These are phyloP conservation scores for Phyllostachys edulis DNA, from an alignment of 176 grass and related monocot genomes.

Conservation along the genomic window DNA sequence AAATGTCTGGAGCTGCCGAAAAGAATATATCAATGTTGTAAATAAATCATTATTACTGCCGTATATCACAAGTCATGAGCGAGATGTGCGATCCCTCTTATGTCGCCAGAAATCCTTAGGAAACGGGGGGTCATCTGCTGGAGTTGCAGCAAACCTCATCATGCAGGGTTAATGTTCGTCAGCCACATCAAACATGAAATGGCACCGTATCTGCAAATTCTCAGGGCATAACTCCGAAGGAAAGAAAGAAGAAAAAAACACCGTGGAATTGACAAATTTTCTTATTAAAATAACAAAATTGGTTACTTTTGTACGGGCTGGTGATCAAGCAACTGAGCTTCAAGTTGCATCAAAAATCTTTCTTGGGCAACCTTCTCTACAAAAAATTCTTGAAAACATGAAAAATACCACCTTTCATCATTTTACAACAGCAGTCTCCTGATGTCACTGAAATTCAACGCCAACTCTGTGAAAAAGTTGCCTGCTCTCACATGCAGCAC, in stretches of 20 bases:
- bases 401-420: constrained; percentile 31
- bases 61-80: constrained; percentile 5
- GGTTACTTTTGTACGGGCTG: constrained; percentile 29
- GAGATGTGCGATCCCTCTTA: background rate
- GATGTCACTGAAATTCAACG: constrained; percentile 82
- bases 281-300: constrained; percentile 56
- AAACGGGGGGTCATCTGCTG: background rate
- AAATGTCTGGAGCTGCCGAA: too few relatives aligned
- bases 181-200: constrained; percentile 14
- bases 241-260: background rate
- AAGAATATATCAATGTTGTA: background rate
- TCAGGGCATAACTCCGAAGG: background rate
- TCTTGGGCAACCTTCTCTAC: constrained; percentile 9
- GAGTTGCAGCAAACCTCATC: constrained; percentile 4
- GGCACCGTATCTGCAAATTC: background rate
- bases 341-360: constrained; percentile 10
- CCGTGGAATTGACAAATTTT: background rate
- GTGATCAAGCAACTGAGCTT: constrained; percentile 23
- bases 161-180: constrained; percentile 3
- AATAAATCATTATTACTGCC: constrained; percentile 13
- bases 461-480: constrained; percentile 69
- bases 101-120: constrained; percentile 16
- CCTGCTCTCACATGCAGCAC: constrained; percentile 41
- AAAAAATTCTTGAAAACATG: constrained; percentile 37
- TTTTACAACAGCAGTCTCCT: constrained; percentile 74